A percentile compares a stretch with the other conserved stretches of the same genome.
phyloP scores from a whole-genome alignment of 495 filamentous ascomycete genomes.

The Penicillium cosmopolitanum region DNA sequence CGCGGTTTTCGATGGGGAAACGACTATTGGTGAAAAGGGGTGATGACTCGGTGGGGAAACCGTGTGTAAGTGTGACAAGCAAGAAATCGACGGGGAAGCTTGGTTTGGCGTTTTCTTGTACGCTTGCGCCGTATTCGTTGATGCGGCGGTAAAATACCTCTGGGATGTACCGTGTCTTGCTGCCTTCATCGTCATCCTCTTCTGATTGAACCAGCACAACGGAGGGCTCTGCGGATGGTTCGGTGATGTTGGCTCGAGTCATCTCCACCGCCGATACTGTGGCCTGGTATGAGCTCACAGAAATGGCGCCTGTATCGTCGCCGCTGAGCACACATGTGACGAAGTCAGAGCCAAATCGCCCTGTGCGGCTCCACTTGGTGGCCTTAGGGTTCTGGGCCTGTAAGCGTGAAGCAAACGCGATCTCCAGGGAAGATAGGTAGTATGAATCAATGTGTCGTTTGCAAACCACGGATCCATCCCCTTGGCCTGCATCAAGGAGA shows the following conservation, averaged over 20 bases:
- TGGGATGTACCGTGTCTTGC: constrained; percentile 85
- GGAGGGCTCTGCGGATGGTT: constrained; percentile 88
- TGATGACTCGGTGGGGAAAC: constrained; percentile 80
- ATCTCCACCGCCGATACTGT: constrained; percentile 96
- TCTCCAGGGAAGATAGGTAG: constrained; percentile 89
- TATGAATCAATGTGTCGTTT: constrained; percentile 97
- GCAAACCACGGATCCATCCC: constrained; percentile 85
- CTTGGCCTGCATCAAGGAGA: constrained; percentile 77
- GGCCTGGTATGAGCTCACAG: constrained; percentile 90
- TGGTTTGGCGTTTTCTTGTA: constrained; percentile 96
- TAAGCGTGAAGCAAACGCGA: constrained; percentile 82
- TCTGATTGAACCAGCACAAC: constrained; percentile 96
- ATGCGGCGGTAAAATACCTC: constrained; percentile 96
- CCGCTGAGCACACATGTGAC: constrained; percentile 95
- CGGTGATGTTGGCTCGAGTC: constrained; percentile 92
- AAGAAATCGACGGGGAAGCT: constrained; percentile 96
- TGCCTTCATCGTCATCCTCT: constrained; percentile 73
- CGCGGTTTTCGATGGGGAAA: constrained; percentile 91
- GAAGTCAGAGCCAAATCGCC: constrained; percentile 93
- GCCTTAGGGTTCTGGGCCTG: constrained; percentile 88
- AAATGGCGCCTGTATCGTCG: constrained; percentile 85
- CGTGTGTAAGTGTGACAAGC: constrained; percentile 93
- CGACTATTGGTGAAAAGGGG: constrained; percentile 70
- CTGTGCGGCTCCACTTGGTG: constrained; percentile 96
- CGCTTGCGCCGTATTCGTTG: constrained; percentile 94